These are phyloP conservation scores for Mortierella sp. DNA, from an alignment of 371 early-diverging fungal genomes.

Conservation along the genomic window DNA sequence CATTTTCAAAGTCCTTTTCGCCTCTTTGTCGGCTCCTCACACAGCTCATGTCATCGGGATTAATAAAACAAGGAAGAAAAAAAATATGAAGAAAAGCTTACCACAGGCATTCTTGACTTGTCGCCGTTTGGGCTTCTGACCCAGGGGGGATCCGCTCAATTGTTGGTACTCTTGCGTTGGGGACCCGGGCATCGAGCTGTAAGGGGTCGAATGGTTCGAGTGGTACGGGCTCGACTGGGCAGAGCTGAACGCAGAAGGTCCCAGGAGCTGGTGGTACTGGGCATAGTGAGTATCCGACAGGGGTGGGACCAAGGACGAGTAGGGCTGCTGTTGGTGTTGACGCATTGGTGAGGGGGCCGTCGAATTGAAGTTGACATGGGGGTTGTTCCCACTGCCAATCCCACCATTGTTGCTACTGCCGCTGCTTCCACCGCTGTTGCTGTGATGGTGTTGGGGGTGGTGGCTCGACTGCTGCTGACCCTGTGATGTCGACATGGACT, in stretches of 20 bases:
- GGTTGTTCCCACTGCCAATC: constrained; percentile 17
- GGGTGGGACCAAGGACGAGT: constrained; percentile 48
- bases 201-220: constrained; percentile 57
- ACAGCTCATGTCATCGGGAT: constrained; percentile 17
- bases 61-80: constrained; percentile 3
- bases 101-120: constrained; percentile 91
- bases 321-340: constrained; percentile 46
- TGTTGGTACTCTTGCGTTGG: constrained; percentile 50
- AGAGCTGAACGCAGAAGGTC: constrained; percentile 51
- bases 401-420: constrained; percentile 7
- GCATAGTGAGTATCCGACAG: constrained; percentile 48
- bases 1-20: constrained; percentile 15
- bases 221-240: constrained; percentile 48
- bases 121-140: constrained; percentile 64
- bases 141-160: constrained; percentile 16
- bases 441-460: constrained; percentile 5
- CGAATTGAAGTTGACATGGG: constrained; percentile 35
- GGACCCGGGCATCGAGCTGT: constrained; percentile 55
- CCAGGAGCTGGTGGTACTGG: constrained; percentile 51
- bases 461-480: constrained; percentile 6
- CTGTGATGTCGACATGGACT: constrained; percentile 7
- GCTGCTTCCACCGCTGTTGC: constrained; percentile 15
- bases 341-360: constrained; percentile 50
- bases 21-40: constrained; percentile 13
- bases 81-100: constrained; percentile 42